These are phyloP conservation scores for Penicillium ucsense DNA, from an alignment of 495 filamentous ascomycete genomes.

Conservation along the genomic window DNA sequence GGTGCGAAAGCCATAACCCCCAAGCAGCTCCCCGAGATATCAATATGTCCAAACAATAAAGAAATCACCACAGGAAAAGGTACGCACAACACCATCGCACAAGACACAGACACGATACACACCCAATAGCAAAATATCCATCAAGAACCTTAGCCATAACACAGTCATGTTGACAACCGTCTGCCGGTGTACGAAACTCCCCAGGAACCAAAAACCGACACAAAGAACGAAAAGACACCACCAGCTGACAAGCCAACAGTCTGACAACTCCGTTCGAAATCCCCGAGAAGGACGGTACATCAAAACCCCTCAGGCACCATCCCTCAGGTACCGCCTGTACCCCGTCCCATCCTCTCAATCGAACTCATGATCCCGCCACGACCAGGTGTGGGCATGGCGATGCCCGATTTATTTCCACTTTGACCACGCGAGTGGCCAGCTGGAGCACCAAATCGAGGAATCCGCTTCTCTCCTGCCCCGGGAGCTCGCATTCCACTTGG, in stretches of 20 bases:
- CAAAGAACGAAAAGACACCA: neutral
- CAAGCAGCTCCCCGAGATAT: too few relatives aligned
- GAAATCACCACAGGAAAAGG: too few relatives aligned
- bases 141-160: too few relatives aligned
- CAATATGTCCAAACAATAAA: too few relatives aligned
- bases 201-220: neutral
- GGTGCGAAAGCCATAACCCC: too few relatives aligned
- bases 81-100: too few relatives aligned
- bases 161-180: neutral
- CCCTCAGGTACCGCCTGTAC: constrained; percentile 7
- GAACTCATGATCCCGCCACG: constrained; percentile 59
- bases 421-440: constrained; percentile 27
- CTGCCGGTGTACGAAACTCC: neutral
- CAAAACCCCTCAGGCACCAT: constrained; percentile 1
- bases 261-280: too few relatives aligned
- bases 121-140: neutral
- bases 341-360: constrained; percentile 59
- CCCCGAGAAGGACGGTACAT: too few relatives aligned
- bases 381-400: constrained; percentile 35
- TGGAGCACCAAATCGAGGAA: constrained; percentile 23
- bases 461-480: constrained; percentile 23
- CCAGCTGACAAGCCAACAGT: neutral
- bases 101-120: too few relatives aligned
- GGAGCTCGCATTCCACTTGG: constrained; percentile 26
- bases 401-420: constrained; percentile 33